Evolutionary conservation across 495 filamentous ascomycete species (phyloP).

Genomic region (Podospora fimiseda): DNA sequence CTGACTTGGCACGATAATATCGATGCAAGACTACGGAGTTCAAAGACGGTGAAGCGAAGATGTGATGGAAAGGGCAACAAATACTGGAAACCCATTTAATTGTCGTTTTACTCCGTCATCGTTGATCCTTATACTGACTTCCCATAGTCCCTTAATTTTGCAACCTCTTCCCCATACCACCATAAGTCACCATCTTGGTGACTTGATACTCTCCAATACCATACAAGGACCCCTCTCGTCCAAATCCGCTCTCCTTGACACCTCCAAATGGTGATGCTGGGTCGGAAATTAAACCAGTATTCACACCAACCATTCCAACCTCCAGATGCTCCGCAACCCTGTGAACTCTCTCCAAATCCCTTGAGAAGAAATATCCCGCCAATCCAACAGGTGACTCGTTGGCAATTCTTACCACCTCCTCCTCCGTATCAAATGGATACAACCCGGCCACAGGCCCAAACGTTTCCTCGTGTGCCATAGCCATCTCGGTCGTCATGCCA

Average conservation of each 20-base stretch:
- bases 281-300: conserved; percentile 78
- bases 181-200: conserved; percentile 83
- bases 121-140: no score
- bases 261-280: conserved; percentile 83
- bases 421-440: conserved; percentile 76
- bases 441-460: conserved; percentile 82
- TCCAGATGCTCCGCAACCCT: conserved; percentile 79
- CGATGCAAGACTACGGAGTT: no score
- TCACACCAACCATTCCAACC: conserved; percentile 85
- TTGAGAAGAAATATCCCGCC: conserved; percentile 80
- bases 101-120: no score
- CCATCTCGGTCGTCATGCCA: conserved; percentile 76
- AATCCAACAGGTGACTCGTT: conserved; percentile 73
- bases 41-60: no score
- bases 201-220: conserved; percentile 84
- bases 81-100: no score
- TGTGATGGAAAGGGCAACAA: no score
- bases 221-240: conserved; percentile 84
- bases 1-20: no score
- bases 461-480: conserved; percentile 71
- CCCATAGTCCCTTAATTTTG: conserved; percentile 26
- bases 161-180: conserved; percentile 61
- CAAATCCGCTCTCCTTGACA: conserved; percentile 90
- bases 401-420: conserved; percentile 74
- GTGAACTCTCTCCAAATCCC: conserved; percentile 64